Base-by-base conservation (phyloP, 75 land plant species). In the Pinus tabuliformis region DNA sequence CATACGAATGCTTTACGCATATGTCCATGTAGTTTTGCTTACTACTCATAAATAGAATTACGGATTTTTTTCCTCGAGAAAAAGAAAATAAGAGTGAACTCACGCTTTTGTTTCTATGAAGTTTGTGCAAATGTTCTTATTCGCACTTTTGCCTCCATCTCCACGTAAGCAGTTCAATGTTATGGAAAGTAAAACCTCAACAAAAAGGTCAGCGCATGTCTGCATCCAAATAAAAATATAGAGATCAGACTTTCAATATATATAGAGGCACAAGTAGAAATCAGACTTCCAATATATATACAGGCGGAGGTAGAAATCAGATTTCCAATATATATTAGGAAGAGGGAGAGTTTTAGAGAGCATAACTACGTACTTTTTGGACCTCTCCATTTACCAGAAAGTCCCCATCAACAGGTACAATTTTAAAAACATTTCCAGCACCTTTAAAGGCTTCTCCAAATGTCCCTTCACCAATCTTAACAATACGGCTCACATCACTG, bases 371-470 rank as follows among this genome's bases (percentile, higher is more conserved):
- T 81, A 97, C 99, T 92, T 97, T 97, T 77, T 95, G 99, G 36
- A 80, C 74, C 87, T 92, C 99, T 24, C 99, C 98, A 86, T 97
- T 97, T 13, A 95, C 99, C 62, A 62, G 82, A n/a, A 89, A 76
- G 70, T 89, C 86, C 42, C 99, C 99, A 87, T 89, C 94, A 81
- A 97, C 83, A 13, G 99, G 99, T 54, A 97, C 98, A 74, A 97
- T 86, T 80, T 97, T 97, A 86, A 91, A 95, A 37, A 95, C 98
- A 83, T 70, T 80, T 3, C 75, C 85, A 63, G 86, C 87, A 64
- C 81, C 92, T 76, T 83, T 88, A 78, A 95, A 97, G 70, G 98
- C 99, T 85, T 97, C 99, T 76, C 99, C 99, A 89, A 80, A 97
- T 57, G 99, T 97, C 17, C 99, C 99, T 86, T 97, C 99, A 6